Percentiles rank a stretch among this genome's conserved stretches.
phyloP scores from a whole-genome alignment of 768 basidiomycete genomes.

The Amylocystis lapponica region DNA sequence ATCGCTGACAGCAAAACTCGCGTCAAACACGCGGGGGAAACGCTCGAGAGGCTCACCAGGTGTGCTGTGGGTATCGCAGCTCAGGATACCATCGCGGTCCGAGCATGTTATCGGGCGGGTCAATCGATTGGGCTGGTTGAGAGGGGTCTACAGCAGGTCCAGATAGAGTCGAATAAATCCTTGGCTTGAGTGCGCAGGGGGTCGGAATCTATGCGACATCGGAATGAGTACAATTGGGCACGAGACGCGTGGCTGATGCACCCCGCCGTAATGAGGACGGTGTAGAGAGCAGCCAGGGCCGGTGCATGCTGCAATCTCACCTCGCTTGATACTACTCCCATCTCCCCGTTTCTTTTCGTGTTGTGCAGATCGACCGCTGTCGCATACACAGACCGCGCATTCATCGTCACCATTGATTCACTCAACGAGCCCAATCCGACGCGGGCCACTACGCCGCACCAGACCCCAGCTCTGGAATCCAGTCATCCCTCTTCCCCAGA shows the following conservation, averaged over 20 bases:
- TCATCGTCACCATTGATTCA: slow-evolving; percentile 61
- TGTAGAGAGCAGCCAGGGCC: neutral
- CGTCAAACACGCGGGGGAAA: neutral
- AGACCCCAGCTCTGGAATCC: slow-evolving; percentile 40
- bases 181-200: too few species aligned
- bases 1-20: neutral
- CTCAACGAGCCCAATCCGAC: slow-evolving; percentile 47
- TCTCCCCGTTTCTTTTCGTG: slow-evolving; percentile 5
- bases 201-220: too few species aligned
- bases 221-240: neutral
- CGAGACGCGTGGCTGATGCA: slow-evolving; percentile 1
- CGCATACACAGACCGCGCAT: neutral
- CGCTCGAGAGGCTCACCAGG: too few species aligned
- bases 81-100: too few species aligned
- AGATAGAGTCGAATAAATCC: too few species aligned
- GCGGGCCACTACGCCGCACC: slow-evolving; percentile 42
- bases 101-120: too few species aligned
- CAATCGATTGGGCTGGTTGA: too few species aligned
- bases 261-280: slow-evolving; percentile 4
- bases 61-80: too few species aligned
- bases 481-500: slow-evolving; percentile 5
- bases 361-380: slow-evolving; percentile 10
- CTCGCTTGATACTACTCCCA: slow-evolving; percentile 10
- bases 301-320: slow-evolving; percentile 4
- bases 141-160: too few species aligned